Conservation (phyloP, 495 filamentous ascomycete genomes). For the Aspergillus incahuasiensis region DNA sequence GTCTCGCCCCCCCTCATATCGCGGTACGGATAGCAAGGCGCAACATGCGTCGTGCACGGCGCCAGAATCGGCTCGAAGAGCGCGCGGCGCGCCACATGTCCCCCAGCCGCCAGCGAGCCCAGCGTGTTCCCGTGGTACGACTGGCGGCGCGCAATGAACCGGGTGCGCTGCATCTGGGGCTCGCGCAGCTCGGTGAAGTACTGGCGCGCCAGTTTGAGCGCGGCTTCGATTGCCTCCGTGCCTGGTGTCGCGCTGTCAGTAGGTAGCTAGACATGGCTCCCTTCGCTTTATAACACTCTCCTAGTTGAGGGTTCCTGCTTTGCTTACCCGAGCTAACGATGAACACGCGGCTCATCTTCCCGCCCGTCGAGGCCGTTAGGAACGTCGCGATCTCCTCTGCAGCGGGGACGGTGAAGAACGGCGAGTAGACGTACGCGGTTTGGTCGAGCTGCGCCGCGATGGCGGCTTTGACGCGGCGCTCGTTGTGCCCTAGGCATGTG, state of each 20-base stretch:
- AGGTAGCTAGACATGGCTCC: no score
- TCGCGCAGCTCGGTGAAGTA: conserved; percentile 47
- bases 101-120: conserved; percentile 57
- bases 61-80: conserved; percentile 60
- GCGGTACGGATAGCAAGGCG: conserved; percentile 61
- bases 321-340: conserved; percentile 44
- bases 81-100: conserved; percentile 53
- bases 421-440: conserved; percentile 33
- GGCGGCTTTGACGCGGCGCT: conserved; percentile 21
- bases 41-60: conserved; percentile 53
- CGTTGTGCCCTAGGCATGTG: conserved; percentile 19
- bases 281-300: no score
- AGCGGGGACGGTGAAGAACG: conserved; percentile 32
- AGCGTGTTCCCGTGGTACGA: conserved; percentile 72
- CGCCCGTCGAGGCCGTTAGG: conserved; percentile 20
- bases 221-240: conserved; percentile 61
- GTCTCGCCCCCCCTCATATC: conserved; percentile 37
- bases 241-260: conserved; percentile 23
- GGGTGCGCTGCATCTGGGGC: conserved; percentile 37
- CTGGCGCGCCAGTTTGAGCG: conserved; percentile 56
- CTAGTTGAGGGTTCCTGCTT: not conserved
- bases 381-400: conserved; percentile 27
- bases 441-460: conserved; percentile 31
- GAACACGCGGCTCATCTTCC: conserved; percentile 27
- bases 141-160: conserved; percentile 58